Base-by-base conservation (phyloP, 805 yeast species). In the Yueomyces sp. region DNA sequence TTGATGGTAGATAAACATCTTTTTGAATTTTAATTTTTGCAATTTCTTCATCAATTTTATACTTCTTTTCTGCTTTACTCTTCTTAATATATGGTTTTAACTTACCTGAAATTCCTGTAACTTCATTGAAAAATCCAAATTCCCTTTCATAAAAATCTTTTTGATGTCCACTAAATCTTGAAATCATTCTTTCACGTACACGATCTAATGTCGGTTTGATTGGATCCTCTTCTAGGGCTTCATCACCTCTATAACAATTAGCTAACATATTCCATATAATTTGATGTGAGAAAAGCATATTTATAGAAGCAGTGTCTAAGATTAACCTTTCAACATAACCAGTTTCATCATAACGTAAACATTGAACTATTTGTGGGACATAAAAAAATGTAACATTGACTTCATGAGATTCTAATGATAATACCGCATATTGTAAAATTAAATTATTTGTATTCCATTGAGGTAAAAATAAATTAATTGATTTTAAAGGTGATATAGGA, bases 211-310 rank as follows among this genome's bases (percentile, higher is more conserved):
- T 70, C 1, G 96, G 96, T 61, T 90, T 90, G 55, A 90, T 68
- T 1, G 74, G 68, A 63, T 88, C 95, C 3, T 94, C 92, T 5
- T 74, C 70, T 0, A 77, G 69, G 0, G 86, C 80, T 7, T 90
- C 95, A 53, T 90, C 97, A 57, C 85, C 96, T 52, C 81, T 82
- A 63, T 75, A 92, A 48, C 87, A 77, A 57, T 94, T 92, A 1
- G 99, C 97, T 55, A 82, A 64, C 84, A 92, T 86, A 56, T 92
- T 92, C 99, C 99, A 92, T 44, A 92, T 86, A 50, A 92, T 88
- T 63, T 92, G 99, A 62, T 92, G 99, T 0, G 97, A 88, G 69
- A 92, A 92, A 48, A 90, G 68, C 51, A 85, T 94, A 29, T 92
- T 81, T 11, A 87, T 85, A 56, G 82, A 79, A 2, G 95, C 96